These are phyloP conservation scores for Dendrobium officinale DNA, from an alignment of 106 monocot genomes.

Conservation along the genomic window DNA sequence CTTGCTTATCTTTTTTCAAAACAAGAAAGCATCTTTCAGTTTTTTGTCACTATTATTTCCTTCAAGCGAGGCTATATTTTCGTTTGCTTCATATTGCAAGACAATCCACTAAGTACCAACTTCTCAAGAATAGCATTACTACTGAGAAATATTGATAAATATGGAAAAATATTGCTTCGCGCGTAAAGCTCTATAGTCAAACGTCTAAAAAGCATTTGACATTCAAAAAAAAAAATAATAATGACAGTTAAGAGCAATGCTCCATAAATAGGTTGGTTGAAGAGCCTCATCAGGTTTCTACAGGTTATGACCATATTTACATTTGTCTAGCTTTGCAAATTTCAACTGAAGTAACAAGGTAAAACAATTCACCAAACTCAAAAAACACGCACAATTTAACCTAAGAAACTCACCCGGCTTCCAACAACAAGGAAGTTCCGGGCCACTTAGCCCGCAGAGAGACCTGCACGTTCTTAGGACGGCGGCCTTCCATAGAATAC, in stretches of 20 bases:
- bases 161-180: not conserved
- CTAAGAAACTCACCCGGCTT: conserved; percentile 39
- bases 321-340: no score
- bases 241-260: not conserved
- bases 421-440: conserved; percentile 52
- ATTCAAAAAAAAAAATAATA: not conserved
- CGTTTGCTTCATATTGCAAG: not conserved
- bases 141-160: not conserved
- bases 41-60: not conserved
- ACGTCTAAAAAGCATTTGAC: not conserved
- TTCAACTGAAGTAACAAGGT: not conserved
- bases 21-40: not conserved
- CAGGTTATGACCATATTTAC: no score
- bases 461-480: conserved; percentile 63
- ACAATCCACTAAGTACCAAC: not conserved
- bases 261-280: no score
- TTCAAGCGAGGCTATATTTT: not conserved
- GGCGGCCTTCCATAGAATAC: conserved; percentile 7
- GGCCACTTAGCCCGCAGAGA: conserved; percentile 59
- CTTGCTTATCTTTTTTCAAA: not conserved
- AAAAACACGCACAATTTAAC: not conserved
- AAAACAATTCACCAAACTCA: not conserved
- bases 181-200: not conserved
- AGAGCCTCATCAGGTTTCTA: no score
- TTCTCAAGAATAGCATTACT: not conserved